phyloP scores from a whole-genome alignment of 192 early-diverging fungal species.

The Mortierella antarctica region DNA sequence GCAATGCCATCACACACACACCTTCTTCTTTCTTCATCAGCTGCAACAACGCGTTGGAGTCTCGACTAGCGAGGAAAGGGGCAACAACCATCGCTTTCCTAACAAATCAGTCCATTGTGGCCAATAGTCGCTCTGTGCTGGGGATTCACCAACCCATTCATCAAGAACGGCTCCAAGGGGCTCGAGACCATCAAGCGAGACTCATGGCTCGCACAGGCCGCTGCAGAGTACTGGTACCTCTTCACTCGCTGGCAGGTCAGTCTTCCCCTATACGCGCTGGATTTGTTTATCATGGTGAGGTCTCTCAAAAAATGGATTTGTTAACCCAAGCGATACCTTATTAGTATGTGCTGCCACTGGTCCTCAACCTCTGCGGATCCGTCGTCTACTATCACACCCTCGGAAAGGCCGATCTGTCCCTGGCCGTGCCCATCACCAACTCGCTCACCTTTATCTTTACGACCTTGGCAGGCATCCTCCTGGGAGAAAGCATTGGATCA shows the following conservation, averaged over 20 bases:
- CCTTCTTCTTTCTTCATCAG: neutral
- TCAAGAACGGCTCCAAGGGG: slow-evolving; percentile 86
- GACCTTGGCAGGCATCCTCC: slow-evolving; percentile 75
- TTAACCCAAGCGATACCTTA: neutral
- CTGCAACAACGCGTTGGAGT: neutral
- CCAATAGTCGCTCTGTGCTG: slow-evolving; percentile 86
- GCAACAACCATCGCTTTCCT: neutral
- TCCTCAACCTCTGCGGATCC: slow-evolving; percentile 91
- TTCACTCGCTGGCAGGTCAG: slow-evolving; percentile 86
- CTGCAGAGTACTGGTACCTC: slow-evolving; percentile 78
- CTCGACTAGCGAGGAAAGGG: no score
- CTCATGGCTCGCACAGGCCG: slow-evolving; percentile 66
- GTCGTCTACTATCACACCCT: slow-evolving; percentile 94
- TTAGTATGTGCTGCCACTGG: slow-evolving; percentile 86
- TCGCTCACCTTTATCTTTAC: slow-evolving; percentile 92
- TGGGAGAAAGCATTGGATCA: slow-evolving; percentile 83
- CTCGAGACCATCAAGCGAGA: slow-evolving; percentile 76
- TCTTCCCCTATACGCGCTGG: neutral
- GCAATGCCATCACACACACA: neutral
- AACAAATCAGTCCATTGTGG: neutral
- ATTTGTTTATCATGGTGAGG: neutral
- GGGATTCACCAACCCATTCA: slow-evolving; percentile 98
- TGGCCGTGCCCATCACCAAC: slow-evolving; percentile 94
- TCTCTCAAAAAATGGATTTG: neutral
- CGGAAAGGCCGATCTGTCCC: slow-evolving; percentile 85